Conservation (phyloP, 805 yeast species). For the Metschnikowia borealis region DNA sequence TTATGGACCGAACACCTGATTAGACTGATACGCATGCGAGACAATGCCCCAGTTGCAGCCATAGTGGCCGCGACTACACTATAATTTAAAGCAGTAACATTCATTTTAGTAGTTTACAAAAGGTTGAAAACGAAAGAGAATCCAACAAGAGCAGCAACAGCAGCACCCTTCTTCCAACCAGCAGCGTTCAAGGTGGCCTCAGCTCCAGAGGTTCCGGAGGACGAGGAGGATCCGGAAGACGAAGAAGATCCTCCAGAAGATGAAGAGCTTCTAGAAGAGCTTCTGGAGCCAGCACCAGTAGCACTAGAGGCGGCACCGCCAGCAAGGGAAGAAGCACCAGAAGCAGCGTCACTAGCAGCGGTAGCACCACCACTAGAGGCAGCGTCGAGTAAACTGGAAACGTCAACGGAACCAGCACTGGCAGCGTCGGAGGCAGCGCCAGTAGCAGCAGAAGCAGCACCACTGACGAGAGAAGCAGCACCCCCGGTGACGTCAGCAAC, state of each 20-base stretch:
- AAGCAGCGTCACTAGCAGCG: constrained; percentile 1
- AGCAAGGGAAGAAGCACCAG: constrained; percentile 7
- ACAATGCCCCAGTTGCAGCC: neutral
- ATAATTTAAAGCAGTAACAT: neutral
- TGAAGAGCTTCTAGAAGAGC: neutral
- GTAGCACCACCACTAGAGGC: constrained; percentile 2
- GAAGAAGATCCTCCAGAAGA: neutral
- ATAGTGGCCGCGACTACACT: neutral
- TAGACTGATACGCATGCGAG: too few species aligned
- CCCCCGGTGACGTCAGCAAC: constrained; percentile 5
- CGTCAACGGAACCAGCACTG: constrained; percentile 15
- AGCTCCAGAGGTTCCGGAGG: constrained; percentile 17
- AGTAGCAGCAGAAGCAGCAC: constrained; percentile 8
- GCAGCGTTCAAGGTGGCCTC: constrained; percentile 18
- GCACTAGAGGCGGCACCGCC: constrained; percentile 5
- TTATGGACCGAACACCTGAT: too few species aligned
- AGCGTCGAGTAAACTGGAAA: constrained; percentile 6
- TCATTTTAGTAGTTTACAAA: neutral
- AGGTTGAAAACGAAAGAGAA: constrained; percentile 30
- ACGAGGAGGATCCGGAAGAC: constrained; percentile 8
- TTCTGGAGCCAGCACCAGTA: neutral
- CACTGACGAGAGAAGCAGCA: constrained; percentile 2
- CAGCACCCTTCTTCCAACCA: constrained; percentile 37
- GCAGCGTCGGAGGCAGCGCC: constrained; percentile 12
- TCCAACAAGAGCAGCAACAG: constrained; percentile 35